A percentile compares a stretch with the other conserved stretches of the same genome.
phyloP scores from a whole-genome alignment of 305 asterid genomes.

The Plantago lanceolata region DNA sequence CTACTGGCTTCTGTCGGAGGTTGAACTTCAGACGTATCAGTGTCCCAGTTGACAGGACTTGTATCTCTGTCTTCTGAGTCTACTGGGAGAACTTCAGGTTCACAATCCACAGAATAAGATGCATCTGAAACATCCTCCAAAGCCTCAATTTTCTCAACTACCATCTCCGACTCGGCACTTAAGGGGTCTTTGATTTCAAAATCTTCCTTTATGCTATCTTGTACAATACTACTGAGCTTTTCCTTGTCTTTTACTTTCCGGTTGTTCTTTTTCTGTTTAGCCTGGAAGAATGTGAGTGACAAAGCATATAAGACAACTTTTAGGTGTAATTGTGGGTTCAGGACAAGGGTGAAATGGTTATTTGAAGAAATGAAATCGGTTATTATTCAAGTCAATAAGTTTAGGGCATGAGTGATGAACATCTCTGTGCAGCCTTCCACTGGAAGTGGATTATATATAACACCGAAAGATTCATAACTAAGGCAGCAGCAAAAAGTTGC shows the following conservation, averaged over 20 bases:
- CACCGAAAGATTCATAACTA: not conserved
- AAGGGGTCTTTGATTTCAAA: conserved; percentile 42
- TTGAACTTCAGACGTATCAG: conserved; percentile 61
- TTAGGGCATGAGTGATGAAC: not conserved
- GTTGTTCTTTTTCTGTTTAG: conserved; percentile 68
- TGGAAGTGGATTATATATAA: not conserved
- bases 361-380: not conserved
- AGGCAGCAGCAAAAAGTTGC: no score
- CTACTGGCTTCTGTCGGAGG: conserved; percentile 47
- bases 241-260: conserved; percentile 78
- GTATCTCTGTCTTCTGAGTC: conserved; percentile 61
- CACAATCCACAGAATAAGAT: conserved; percentile 66
- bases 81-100: conserved; percentile 47
- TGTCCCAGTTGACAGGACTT: conserved; percentile 56
- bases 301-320: not conserved
- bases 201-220: conserved; percentile 50
- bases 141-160: conserved; percentile 42
- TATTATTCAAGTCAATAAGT: no score
- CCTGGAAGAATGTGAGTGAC: conserved; percentile 38
- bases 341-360: not conserved
- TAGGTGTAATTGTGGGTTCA: not conserved
- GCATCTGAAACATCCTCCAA: conserved; percentile 69
- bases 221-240: conserved; percentile 30
- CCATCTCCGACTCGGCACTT: conserved; percentile 39
- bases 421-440: not conserved